A percentile compares a stretch with the other conserved stretches of the same genome.
Conservation (phyloP, 73 alveolate genomes). For the Blepharisma stoltei region DNA sequence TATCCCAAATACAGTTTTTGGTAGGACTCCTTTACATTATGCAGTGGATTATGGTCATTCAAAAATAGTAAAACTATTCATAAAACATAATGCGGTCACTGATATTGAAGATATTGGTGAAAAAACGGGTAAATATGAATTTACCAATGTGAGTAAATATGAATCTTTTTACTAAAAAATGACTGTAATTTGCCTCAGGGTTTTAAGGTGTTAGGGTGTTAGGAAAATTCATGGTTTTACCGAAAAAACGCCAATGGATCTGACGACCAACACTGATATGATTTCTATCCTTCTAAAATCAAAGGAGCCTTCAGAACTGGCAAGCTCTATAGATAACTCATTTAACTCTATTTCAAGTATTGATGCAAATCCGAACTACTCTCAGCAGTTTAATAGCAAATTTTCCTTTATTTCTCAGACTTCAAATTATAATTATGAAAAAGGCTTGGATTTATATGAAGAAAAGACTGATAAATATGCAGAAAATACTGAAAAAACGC, state of each 20-base stretch:
- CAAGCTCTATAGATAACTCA: background rate
- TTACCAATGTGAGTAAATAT: background rate
- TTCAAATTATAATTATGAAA: background rate
- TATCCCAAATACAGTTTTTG: conserved; percentile 5
- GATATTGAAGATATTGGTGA: background rate
- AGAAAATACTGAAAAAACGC: background rate
- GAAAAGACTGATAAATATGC: background rate
- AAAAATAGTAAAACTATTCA: background rate
- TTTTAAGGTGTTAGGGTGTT: background rate
- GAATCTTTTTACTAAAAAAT: too few species aligned
- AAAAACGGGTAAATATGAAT: background rate
- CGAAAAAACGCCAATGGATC: background rate
- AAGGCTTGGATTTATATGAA: background rate
- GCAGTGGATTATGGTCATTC: background rate
- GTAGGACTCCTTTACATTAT: conserved; percentile 4
- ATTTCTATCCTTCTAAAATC: background rate
- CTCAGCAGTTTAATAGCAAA: background rate
- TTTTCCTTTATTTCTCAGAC: background rate
- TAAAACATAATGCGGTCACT: background rate
- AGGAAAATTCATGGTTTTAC: background rate
- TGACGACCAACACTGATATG: background rate
- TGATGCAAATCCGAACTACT: background rate
- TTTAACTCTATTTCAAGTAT: background rate
- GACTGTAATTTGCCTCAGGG: background rate
- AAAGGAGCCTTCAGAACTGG: background rate